phyloP scores from a whole-genome alignment of 352 stramenopile species.

The Phytophthora idaei region DNA sequence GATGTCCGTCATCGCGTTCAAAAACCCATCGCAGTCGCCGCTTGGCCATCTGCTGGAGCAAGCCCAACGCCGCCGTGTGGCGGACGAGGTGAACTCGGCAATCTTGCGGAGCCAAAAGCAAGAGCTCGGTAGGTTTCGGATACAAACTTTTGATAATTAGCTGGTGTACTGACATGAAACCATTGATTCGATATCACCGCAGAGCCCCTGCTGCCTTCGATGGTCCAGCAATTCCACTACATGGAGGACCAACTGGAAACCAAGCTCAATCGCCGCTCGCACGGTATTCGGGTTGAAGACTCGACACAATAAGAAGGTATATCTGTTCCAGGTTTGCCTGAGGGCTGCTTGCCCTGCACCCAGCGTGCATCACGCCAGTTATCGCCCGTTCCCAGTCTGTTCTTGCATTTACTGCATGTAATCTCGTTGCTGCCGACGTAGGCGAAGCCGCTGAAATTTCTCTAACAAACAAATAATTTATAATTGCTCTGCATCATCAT shows the following conservation, averaged over 20 bases:
- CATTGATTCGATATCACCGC: background rate
- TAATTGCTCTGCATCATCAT: slow-evolving; percentile 26
- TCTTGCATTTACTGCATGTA: slow-evolving; percentile 30
- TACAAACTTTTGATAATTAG: background rate
- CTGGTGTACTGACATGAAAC: slow-evolving; percentile 11
- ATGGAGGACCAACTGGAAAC: slow-evolving; percentile 76
- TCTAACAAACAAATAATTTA: slow-evolving; percentile 55
- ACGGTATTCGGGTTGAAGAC: slow-evolving; percentile 57
- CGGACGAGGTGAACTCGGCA: slow-evolving; percentile 76
- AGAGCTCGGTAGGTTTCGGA: slow-evolving; percentile 56
- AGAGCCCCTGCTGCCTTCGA: slow-evolving; percentile 80
- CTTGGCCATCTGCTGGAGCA: slow-evolving; percentile 66
- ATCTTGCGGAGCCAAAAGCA: slow-evolving; percentile 78
- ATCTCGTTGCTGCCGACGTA: slow-evolving; percentile 3
- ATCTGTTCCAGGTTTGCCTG: slow-evolving; percentile 8
- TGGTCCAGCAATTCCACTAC: slow-evolving; percentile 79
- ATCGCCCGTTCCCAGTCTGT: slow-evolving; percentile 23
- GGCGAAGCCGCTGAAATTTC: slow-evolving; percentile 15
- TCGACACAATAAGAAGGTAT: slow-evolving; percentile 27
- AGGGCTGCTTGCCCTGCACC: background rate
- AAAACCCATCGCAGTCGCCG: slow-evolving; percentile 63
- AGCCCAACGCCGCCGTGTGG: slow-evolving; percentile 64
- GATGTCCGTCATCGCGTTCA: slow-evolving; percentile 80
- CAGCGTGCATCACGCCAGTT: background rate
- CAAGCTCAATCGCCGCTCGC: slow-evolving; percentile 61